Evolutionary conservation across 208 protist species (phyloP).

Genomic region (Polymyxa betae): DNA sequence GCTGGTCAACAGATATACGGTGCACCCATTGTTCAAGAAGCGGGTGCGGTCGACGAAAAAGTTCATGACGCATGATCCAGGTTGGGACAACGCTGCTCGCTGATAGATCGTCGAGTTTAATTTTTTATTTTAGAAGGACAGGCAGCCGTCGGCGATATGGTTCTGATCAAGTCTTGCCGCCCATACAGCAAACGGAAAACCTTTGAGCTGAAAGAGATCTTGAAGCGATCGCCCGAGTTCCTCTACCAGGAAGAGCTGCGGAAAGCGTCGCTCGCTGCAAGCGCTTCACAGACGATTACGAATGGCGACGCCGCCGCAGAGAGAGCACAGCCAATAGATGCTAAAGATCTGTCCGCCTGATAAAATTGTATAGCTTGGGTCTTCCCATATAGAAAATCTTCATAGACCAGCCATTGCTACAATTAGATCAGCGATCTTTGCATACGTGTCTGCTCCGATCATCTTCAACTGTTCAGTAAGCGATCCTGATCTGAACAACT

Average conservation of each 20-base stretch:
- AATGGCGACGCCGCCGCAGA: too few species aligned
- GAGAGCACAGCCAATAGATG: too few species aligned
- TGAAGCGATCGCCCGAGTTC: slow-evolving; percentile 18
- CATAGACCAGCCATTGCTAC: too few species aligned
- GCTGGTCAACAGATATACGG: slow-evolving; percentile 1
- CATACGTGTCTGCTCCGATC: too few species aligned
- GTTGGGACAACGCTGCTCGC: neutral
- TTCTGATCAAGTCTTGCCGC: neutral
- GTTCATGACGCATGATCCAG: slow-evolving; percentile 45
- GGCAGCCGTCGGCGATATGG: slow-evolving; percentile 11
- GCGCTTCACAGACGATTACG: too few species aligned
- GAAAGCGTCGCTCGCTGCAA: neutral
- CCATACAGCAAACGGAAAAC: slow-evolving; percentile 24
- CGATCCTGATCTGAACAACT: too few species aligned
- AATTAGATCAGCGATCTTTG: too few species aligned
- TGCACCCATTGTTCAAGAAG: slow-evolving; percentile 24
- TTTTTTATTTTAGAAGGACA: neutral
- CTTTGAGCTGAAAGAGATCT: slow-evolving; percentile 40
- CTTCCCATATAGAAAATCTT: too few species aligned
- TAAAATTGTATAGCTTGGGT: too few species aligned
- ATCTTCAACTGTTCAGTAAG: too few species aligned
- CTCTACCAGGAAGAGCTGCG: slow-evolving; percentile 31
- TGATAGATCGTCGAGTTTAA: neutral
- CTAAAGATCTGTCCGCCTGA: too few species aligned
- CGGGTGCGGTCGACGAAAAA: slow-evolving; percentile 12